Conservation (phyloP, 306 rosid species). For the Gillenia trifoliata region DNA sequence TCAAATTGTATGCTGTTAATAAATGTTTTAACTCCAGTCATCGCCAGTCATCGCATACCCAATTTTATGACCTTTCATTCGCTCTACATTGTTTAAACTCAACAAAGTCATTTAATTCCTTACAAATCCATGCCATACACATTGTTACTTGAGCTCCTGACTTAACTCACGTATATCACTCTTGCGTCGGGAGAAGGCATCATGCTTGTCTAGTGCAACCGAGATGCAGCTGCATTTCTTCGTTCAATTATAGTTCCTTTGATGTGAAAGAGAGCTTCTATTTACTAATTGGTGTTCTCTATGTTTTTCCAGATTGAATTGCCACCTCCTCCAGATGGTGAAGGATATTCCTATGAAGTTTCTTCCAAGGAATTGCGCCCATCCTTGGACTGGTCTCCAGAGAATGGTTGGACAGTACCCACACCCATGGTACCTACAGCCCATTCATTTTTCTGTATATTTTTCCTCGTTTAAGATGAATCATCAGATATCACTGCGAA, state of each 20-base stretch:
- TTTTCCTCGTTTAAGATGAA: not conserved
- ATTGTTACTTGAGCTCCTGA: not conserved
- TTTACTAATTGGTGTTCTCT: not conserved
- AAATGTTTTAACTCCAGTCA: not conserved
- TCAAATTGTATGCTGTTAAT: not conserved
- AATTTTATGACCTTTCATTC: not conserved
- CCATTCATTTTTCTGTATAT: slow-evolving; percentile 3
- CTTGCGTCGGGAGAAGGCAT: not conserved
- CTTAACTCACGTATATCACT: not conserved
- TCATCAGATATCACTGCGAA: not conserved
- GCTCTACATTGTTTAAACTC: not conserved
- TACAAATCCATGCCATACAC: not conserved
- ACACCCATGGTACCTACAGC: slow-evolving; percentile 35
- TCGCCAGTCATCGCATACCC: not conserved
- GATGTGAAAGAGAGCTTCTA: not conserved
- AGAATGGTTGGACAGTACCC: slow-evolving; percentile 72
- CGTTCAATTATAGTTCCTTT: not conserved
- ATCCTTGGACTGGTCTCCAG: slow-evolving; percentile 62
- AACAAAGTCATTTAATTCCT: not conserved
- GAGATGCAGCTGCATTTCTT: not conserved
- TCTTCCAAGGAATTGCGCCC: slow-evolving; percentile 72
- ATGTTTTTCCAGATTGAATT: slow-evolving; percentile 51
- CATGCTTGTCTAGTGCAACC: not conserved
- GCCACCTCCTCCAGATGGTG: slow-evolving; percentile 76
- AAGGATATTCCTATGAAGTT: slow-evolving; percentile 54